Evolutionary conservation across 768 basidiomycete species (phyloP), one percentile per base, ranked within the genome.

Genomic region (Phanerochaete carnosa): DNA sequence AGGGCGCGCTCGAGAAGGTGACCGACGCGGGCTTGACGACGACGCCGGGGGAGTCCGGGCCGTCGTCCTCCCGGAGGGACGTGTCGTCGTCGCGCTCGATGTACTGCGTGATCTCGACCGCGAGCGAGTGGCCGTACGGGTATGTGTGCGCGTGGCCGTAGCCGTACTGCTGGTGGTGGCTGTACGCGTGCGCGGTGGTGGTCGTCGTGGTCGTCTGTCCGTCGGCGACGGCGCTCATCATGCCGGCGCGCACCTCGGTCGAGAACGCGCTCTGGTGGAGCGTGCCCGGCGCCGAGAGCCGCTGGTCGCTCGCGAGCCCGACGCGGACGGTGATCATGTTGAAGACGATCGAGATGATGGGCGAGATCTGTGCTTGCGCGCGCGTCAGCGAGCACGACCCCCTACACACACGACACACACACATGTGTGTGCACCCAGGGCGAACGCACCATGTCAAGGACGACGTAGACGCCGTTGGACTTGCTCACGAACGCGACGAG

Each of bases 281-380:
- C 22, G 54, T 55, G 7, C 54, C 54, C 7, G 54, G 54, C 23
- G 54, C 58, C 30, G 51, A 53, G 32, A 65, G 22, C 29, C 25
- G 19, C 29, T 53, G 56, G 39, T 57, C 60, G 13, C 33, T 53
- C 19, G 56, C 52, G 29, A 58, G 53, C 22, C 71, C 75, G 35
- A 76, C 66, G 29, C 76, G 78, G 25, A 79, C 70, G 28, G 77
- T 76, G 49, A 79, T 73, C 75, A 78, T 74, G 64, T 75, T 76
- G 66, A 77, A 79, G 2, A 74, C 72, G 66, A 79, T 78, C 4
- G 72, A 74, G 58, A 77, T 77, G 56, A 77, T 74, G 23, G 74
- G 77, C 6, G 69, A 71, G 49, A 73, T 66, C 76, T 76, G 50
- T 3, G 57, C 7, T 8, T 26, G 29, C 23, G 45, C n/a, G 47